These are phyloP conservation scores for Anisodus acutangulus DNA, from an alignment of 257 asterid species.

Conservation along the genomic window DNA sequence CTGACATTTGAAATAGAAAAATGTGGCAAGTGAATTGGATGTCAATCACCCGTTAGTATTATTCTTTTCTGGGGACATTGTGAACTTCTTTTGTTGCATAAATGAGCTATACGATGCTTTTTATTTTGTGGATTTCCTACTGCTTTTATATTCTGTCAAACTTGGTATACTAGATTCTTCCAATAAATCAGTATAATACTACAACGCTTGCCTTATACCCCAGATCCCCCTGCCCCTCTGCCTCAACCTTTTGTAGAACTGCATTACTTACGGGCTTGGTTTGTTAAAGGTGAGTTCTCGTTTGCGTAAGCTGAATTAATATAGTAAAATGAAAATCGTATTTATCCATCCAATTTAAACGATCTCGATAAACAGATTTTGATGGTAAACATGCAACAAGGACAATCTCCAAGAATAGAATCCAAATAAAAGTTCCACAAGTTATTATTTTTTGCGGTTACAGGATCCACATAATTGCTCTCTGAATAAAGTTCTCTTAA, in stretches of 20 bases:
- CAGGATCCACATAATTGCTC: too few species aligned
- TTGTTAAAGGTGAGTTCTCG: not conserved
- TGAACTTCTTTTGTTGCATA: not conserved
- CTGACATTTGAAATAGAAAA: conserved; percentile 18
- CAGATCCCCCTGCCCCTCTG: not conserved
- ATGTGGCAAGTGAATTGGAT: not conserved
- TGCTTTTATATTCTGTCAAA: conserved; percentile 18
- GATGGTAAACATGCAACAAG: not conserved
- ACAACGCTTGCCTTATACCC: not conserved
- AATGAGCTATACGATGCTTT: conserved; percentile 1
- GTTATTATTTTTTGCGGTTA: not conserved
- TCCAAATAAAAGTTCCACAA: not conserved
- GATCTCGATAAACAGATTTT: not conserved
- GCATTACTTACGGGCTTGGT: not conserved
- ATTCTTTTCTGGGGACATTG: not conserved
- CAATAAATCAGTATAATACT: not conserved
- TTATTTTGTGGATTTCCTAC: not conserved
- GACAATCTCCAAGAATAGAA: not conserved
- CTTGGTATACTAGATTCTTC: conserved; percentile 17
- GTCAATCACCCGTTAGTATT: not conserved
- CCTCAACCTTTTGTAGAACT: not conserved
- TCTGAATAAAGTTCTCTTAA: too few species aligned
- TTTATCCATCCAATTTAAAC: not conserved
- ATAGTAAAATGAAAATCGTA: not conserved
- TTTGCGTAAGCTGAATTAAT: not conserved